A percentile compares a stretch with the other conserved stretches of the same genome.
Conservation (phyloP, 257 asterid genomes). For the Solanum bukasovii region DNA sequence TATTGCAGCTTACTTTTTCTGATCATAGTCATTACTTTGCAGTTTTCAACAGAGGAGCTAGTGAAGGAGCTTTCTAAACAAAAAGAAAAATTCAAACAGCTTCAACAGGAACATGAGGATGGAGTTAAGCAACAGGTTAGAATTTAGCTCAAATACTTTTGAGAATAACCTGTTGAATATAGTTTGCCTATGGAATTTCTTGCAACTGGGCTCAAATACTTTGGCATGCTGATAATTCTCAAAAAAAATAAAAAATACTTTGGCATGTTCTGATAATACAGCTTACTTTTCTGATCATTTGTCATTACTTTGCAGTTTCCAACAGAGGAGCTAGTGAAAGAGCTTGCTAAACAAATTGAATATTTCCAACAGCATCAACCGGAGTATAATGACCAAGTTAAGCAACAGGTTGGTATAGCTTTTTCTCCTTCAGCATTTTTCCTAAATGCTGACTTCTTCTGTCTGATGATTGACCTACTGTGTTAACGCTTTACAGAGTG, state of each 20-base stretch:
- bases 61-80: not conserved
- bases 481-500: conserved; percentile 46
- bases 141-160: not conserved
- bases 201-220: not conserved
- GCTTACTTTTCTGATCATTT: not conserved
- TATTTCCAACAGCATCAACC: not conserved
- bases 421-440: conserved; percentile 19
- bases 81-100: not conserved
- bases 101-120: not conserved
- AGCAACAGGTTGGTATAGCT: not conserved
- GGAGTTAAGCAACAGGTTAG: conserved; percentile 15
- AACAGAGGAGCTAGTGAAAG: not conserved
- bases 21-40: not conserved
- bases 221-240: not conserved
- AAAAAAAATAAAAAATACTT: not conserved
- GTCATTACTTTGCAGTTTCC: not conserved
- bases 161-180: not conserved
- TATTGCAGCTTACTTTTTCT: not conserved
- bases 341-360: not conserved
- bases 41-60: not conserved
- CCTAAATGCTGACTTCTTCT: not conserved
- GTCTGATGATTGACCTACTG: conserved; percentile 1
- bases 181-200: not conserved
- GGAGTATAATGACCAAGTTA: not conserved
- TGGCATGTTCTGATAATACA: conserved; percentile 4